A percentile compares a stretch with the other conserved stretches of the same genome.
These are phyloP conservation scores for Yarrowia deformans DNA, from an alignment of 805 yeast genomes.

Conservation along the genomic window DNA sequence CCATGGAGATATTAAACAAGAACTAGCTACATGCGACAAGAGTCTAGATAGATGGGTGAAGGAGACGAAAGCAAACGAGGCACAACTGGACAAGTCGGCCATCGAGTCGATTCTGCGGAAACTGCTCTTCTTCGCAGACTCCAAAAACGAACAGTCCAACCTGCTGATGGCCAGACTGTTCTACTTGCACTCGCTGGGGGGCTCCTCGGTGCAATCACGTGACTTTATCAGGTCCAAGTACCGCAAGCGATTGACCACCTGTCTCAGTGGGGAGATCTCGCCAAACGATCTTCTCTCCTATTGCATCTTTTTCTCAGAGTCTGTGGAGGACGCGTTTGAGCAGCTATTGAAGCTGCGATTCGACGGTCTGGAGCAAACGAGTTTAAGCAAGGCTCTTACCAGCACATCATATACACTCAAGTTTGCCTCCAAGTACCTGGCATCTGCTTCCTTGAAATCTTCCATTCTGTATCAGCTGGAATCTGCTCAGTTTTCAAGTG, in stretches of 20 bases:
- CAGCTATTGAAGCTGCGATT: slow-evolving; percentile 16
- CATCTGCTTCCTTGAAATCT: slow-evolving; percentile 6
- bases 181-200: slow-evolving; percentile 6
- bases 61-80: slow-evolving; percentile 6
- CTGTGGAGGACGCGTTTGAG: slow-evolving; percentile 11
- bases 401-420: slow-evolving; percentile 18
- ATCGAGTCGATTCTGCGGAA: slow-evolving; percentile 22
- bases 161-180: slow-evolving; percentile 25
- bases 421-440: slow-evolving; percentile 19
- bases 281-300: slow-evolving; percentile 18
- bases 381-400: not conserved
- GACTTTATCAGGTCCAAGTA: slow-evolving; percentile 22
- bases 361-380: slow-evolving; percentile 3
- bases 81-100: slow-evolving; percentile 7
- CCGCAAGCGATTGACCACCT: not conserved
- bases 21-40: slow-evolving; percentile 11
- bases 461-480: slow-evolving; percentile 32
- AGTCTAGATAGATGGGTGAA: slow-evolving; percentile 8
- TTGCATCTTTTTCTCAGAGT: slow-evolving; percentile 20
- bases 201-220: not conserved
- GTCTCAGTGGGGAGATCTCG: slow-evolving; percentile 11
- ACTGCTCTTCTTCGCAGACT: slow-evolving; percentile 24
- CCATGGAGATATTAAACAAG: slow-evolving; percentile 32
- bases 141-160: slow-evolving; percentile 13
- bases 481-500: slow-evolving; percentile 25